Evolutionary conservation across 768 basidiomycete species (phyloP), one percentile per base, ranked within the genome.

Genomic region (Naematelia encephala): DNA sequence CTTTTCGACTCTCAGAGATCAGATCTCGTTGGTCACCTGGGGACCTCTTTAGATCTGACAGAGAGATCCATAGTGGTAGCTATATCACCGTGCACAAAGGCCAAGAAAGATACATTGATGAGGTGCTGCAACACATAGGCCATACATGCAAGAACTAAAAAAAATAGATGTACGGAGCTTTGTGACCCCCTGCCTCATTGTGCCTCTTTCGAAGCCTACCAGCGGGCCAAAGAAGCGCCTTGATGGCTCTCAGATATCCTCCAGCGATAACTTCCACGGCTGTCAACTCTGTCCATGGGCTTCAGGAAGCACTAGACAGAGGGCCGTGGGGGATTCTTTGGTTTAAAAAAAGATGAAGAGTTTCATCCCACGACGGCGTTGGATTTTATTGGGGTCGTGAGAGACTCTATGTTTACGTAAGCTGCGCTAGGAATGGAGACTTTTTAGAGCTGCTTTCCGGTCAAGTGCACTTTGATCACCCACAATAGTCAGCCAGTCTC

Each of bases 171-270:
- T 73, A 54, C 44, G 64, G 57, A 61, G 47, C 69, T 62, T 66
- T 65, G 71, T 73, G 71, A 73, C 71, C 61, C 68, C 64, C 64
- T 64, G 52, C 30, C 45, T 70, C 68, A 66, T 59, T 48, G 58
- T 55, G 22, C 25, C 45, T 23, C 5, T 3, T 14, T 39, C n/a
- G 8, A 54, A 58, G 22, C 45, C 68, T 68, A 63, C 61, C 56
- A 62, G 69, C 64, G 63, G 61, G 72, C 69, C 72, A 71, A 74
- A 74, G 69, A 67, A 63, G 72, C 46, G 46, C 59, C 67, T 61
- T 30, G 29, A 34, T 61, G 43, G 30, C 21, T 73, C 72, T 63
- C 55, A 60, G 65, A 70, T 59, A 42, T 21, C 16, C 27, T 51
- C 51, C 11, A 43, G 13, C 52, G 57, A 49, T 23, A 16, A 53